Percentiles rank a stretch among this genome's conserved stretches.
These are phyloP conservation scores for Lanmaoa rubissima DNA, from an alignment of 768 basidiomycete genomes.

Conservation along the genomic window DNA sequence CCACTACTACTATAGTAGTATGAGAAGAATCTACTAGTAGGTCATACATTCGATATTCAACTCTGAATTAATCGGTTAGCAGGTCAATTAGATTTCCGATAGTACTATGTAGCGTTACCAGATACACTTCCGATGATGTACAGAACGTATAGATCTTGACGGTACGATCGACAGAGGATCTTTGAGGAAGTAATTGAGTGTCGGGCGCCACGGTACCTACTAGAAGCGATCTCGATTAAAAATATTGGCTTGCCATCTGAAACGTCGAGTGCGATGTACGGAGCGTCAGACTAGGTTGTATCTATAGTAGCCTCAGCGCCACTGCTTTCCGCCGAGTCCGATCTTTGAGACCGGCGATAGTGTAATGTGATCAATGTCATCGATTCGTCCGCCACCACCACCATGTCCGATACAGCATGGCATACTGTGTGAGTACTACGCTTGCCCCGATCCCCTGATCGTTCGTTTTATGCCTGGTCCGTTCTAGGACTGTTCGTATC, in stretches of 20 bases:
- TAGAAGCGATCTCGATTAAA: neutral
- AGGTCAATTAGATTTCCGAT: neutral
- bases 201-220: neutral
- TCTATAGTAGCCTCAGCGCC: too few relatives aligned
- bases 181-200: neutral
- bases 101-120: neutral
- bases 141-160: neutral
- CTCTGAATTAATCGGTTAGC: constrained; percentile 3
- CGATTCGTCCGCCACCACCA: neutral
- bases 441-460: neutral
- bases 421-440: constrained; percentile 49
- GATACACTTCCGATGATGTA: neutral
- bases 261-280: neutral
- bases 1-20: neutral
- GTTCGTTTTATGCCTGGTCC: neutral
- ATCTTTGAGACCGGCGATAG: neutral
- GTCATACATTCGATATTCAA: neutral
- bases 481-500: constrained; percentile 61
- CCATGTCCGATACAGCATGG: constrained; percentile 40
- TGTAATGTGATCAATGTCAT: neutral
- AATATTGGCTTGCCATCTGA: neutral
- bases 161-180: neutral
- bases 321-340: neutral
- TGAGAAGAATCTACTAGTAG: too few relatives aligned
- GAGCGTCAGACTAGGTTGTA: too few relatives aligned